phyloP scores from a whole-genome alignment of 148 eudicot genomes.

The Silene uniflora region DNA sequence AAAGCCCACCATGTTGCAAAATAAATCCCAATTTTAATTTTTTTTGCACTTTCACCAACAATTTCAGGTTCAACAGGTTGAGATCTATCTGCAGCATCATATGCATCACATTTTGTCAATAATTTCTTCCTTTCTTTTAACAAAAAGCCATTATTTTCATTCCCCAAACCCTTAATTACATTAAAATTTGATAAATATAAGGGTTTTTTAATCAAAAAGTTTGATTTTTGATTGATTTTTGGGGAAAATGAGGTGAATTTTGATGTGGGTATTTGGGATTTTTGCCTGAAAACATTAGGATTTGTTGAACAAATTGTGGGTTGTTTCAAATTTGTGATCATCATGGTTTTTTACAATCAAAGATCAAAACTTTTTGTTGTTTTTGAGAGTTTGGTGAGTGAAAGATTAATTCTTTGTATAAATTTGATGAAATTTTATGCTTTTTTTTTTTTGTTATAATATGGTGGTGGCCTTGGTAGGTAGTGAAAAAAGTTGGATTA shows the following conservation, averaged over 20 bases:
- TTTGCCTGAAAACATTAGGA: conserved; percentile 39
- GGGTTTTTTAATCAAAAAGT: conserved; percentile 43
- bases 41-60: conserved; percentile 57
- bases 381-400: not conserved
- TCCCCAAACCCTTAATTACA: conserved; percentile 33
- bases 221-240: conserved; percentile 26
- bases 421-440: not conserved
- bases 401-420: not conserved
- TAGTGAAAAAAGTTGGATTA: not conserved
- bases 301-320: conserved; percentile 37
- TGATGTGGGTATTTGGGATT: conserved; percentile 32
- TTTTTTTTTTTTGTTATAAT: not conserved
- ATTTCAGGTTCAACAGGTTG: conserved; percentile 35
- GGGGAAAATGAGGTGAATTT: conserved; percentile 30
- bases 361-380: conserved; percentile 27
- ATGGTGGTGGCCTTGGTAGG: not conserved
- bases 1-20: conserved; percentile 96
- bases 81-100: conserved; percentile 69
- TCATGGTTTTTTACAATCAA: conserved; percentile 23
- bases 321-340: conserved; percentile 67
- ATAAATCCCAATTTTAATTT: conserved; percentile 67
- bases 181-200: conserved; percentile 38
- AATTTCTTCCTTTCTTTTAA: conserved; percentile 20
- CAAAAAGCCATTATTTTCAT: conserved; percentile 18
- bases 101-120: conserved; percentile 60